phyloP scores from a whole-genome alignment of 2,329 filamentous ascomycete species.

The Claviceps pazoutovae region DNA sequence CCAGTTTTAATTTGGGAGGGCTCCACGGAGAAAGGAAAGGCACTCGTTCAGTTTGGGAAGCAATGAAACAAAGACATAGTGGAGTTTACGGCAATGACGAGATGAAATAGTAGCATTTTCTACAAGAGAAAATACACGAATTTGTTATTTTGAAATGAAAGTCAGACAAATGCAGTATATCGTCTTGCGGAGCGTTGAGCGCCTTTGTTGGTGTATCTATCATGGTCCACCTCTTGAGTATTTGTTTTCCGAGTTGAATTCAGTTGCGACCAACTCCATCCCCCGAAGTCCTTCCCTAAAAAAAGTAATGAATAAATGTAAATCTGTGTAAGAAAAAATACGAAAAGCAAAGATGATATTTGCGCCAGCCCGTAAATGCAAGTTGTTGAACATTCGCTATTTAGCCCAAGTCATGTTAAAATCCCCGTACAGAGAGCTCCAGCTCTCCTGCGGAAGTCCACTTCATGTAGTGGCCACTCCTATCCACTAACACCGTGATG shows the following conservation, averaged over 20 bases:
- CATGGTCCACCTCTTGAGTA: background rate
- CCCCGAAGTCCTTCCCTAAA: background rate
- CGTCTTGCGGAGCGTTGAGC: conserved; percentile 9
- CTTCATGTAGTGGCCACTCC: background rate
- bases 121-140: background rate
- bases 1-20: background rate
- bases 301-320: background rate
- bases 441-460: conserved; percentile 1
- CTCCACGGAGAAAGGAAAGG: too few relatives aligned
- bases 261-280: conserved; percentile 5
- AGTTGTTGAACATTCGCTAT: conserved; percentile 15
- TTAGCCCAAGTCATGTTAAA: conserved; percentile 12
- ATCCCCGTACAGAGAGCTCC: conserved; percentile 4
- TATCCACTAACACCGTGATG: background rate
- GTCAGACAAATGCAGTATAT: background rate
- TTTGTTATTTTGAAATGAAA: background rate
- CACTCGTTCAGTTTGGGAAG: too few relatives aligned
- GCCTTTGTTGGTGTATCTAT: conserved; percentile 1
- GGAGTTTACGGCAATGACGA: background rate
- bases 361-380: conserved; percentile 13
- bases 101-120: background rate
- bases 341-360: conserved; percentile 3
- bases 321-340: background rate
- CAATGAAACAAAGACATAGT: background rate
- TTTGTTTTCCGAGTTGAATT: conserved; percentile 3